Evolutionary conservation across 2,329 filamentous ascomycete genomes (phyloP).

Genomic region (Paraphaeosphaeria sporulosa): DNA sequence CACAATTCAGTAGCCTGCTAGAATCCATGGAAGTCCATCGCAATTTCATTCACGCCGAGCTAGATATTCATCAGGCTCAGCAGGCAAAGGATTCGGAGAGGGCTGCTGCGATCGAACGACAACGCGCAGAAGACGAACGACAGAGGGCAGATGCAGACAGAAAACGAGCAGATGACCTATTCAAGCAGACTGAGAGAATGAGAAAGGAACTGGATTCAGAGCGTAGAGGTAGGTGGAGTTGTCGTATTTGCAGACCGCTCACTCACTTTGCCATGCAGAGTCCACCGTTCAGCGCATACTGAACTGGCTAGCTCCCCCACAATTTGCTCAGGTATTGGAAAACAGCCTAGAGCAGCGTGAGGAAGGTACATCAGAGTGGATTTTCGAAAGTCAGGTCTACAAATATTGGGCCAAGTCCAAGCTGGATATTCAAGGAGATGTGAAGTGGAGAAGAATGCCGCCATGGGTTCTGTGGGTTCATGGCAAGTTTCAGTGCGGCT

Average conservation of each 20-base stretch:
- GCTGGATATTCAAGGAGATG: neutral
- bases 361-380: slow-evolving; percentile 2
- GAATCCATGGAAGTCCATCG: neutral
- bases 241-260: neutral
- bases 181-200: neutral
- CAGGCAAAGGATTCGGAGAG: neutral
- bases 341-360: neutral
- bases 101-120: neutral
- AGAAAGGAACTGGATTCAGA: neutral
- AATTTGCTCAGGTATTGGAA: slow-evolving; percentile 1
- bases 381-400: neutral
- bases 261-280: neutral
- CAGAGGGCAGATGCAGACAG: neutral
- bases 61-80: neutral
- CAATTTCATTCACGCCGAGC: neutral
- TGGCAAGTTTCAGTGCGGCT: neutral
- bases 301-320: slow-evolving; percentile 2
- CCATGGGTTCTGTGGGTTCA: neutral
- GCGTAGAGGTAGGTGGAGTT: neutral
- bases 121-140: neutral
- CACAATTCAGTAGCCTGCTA: neutral
- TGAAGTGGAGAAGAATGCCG: neutral
- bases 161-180: neutral
- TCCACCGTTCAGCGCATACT: neutral
- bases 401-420: neutral